Evolutionary conservation across 305 asterid genomes (phyloP).

Genomic region (Rubia peregrina): DNA sequence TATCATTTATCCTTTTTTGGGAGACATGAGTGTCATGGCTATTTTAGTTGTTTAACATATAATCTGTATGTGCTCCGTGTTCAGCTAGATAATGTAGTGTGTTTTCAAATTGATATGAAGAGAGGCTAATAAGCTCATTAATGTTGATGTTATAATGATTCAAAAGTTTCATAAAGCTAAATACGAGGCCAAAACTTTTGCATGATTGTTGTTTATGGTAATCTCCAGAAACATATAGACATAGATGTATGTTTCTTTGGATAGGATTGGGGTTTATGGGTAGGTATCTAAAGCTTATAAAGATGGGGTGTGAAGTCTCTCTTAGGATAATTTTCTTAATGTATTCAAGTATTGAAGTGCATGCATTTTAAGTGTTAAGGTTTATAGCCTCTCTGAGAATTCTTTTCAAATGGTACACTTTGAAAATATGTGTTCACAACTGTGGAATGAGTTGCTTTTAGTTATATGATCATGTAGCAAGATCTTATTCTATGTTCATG

Average conservation of each 20-base stretch:
- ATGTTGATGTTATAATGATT: not conserved
- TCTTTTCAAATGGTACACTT: not conserved
- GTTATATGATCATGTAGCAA: not conserved
- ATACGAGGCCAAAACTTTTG: not conserved
- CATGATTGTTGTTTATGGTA: not conserved
- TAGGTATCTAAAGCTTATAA: too few relatives aligned
- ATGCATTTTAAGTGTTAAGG: not conserved
- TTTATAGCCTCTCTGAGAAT: not conserved
- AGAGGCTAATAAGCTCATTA: not conserved
- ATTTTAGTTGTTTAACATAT: not conserved
- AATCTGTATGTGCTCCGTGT: not conserved
- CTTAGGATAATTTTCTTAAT: not conserved
- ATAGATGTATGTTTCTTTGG: not conserved
- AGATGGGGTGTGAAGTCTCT: not conserved
- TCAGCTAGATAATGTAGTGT: not conserved
- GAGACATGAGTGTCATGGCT: not conserved
- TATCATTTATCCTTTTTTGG: slow-evolving; percentile 5
- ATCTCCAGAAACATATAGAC: not conserved
- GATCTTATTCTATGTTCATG: not conserved
- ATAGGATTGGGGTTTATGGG: not conserved
- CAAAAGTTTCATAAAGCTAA: not conserved
- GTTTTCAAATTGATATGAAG: not conserved
- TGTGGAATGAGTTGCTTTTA: slow-evolving; percentile 8
- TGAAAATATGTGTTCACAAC: not conserved
- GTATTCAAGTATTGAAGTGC: too few relatives aligned